These are phyloP conservation scores for Axilococcus clingmanii DNA, from an alignment of 139 green algal species.

Conservation along the genomic window DNA sequence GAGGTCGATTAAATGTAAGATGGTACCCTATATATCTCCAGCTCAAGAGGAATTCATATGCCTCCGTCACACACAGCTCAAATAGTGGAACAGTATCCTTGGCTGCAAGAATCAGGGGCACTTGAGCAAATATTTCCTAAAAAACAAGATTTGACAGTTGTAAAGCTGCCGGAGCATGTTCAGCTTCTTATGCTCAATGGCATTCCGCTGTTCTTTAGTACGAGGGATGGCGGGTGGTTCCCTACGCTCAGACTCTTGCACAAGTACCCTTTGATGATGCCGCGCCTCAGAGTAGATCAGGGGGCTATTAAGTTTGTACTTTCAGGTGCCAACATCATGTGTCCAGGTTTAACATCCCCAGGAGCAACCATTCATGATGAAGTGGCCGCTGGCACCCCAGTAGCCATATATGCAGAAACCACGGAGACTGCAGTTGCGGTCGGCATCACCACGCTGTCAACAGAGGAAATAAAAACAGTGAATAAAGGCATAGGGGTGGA, in stretches of 20 bases:
- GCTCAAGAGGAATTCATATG: neutral
- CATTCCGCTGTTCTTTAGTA: constrained; percentile 83
- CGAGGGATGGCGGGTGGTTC: constrained; percentile 87
- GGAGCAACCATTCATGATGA: constrained; percentile 91
- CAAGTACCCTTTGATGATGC: constrained; percentile 65
- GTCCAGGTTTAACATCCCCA: constrained; percentile 86
- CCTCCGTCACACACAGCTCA: constrained; percentile 42
- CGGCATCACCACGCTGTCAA: constrained; percentile 86
- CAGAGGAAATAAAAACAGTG: constrained; percentile 46
- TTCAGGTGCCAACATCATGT: constrained; percentile 98
- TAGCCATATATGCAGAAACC: constrained; percentile 78
- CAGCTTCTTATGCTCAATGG: constrained; percentile 76
- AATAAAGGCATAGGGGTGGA: constrained; percentile 93
- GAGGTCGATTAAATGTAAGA: constrained; percentile 18
- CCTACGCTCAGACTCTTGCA: constrained; percentile 84
- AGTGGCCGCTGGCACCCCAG: constrained; percentile 54
- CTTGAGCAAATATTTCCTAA: constrained; percentile 93
- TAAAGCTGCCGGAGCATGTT: constrained; percentile 81
- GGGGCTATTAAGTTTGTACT: constrained; percentile 99
- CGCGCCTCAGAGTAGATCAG: constrained; percentile 71
- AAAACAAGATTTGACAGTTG: constrained; percentile 76
- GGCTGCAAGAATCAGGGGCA: constrained; percentile 59
- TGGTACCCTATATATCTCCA: neutral
- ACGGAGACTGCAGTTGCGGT: constrained; percentile 92
- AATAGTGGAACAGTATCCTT: constrained; percentile 80